Conservation (phyloP, 2,329 filamentous ascomycete species). For the Cadophora sp. region DNA sequence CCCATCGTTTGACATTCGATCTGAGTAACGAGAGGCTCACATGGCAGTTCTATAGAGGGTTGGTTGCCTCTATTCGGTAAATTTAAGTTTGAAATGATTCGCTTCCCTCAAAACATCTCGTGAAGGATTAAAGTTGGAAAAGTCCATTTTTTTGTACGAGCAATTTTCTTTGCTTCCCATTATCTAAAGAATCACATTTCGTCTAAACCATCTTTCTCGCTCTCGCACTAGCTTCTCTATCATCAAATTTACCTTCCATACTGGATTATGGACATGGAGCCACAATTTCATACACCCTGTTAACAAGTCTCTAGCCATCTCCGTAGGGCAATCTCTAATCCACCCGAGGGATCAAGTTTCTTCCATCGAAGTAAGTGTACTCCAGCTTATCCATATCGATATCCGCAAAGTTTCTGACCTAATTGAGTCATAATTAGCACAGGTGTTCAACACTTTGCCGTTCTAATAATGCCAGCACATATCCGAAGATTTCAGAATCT, state of each 20-base stretch:
- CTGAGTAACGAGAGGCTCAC: not conserved
- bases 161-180: not conserved
- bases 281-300: not conserved
- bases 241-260: too few relatives aligned
- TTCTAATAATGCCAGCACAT: not conserved
- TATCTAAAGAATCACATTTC: not conserved
- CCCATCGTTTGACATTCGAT: too few relatives aligned
- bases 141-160: too few relatives aligned
- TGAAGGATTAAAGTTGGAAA: too few relatives aligned
- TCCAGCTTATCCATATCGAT: constrained; percentile 34
- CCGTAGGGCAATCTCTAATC: not conserved
- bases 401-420: constrained; percentile 35
- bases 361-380: constrained; percentile 36
- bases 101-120: not conserved
- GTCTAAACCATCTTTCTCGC: not conserved
- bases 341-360: constrained; percentile 20
- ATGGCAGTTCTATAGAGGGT: not conserved
- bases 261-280: not conserved
- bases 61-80: too few relatives aligned
- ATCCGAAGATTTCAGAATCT: not conserved
- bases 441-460: not conserved
- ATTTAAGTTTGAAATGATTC: not conserved
- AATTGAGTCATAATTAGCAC: not conserved
- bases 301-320: not conserved
- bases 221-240: too few relatives aligned